Evolutionary conservation across 164 flowering plant genomes (phyloP).

Genomic region (Echeveria elegans): DNA sequence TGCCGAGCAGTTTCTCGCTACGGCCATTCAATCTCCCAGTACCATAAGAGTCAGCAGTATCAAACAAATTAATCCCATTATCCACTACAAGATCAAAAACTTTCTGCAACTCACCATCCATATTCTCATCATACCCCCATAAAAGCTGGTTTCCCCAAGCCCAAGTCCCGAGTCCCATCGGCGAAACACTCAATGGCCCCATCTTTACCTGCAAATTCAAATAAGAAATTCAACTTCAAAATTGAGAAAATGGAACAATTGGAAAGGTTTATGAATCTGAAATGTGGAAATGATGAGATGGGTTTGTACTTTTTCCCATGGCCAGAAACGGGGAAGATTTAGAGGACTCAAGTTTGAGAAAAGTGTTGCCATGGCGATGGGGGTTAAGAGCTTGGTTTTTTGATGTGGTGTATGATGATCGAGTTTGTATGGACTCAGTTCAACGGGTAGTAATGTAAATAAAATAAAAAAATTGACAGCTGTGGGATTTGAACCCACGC

Average conservation of each 20-base stretch:
- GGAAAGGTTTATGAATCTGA: background rate
- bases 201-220: conserved; percentile 46
- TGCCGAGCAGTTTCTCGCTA: conserved; percentile 91
- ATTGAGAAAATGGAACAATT: background rate
- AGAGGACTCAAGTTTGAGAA: conserved; percentile 12
- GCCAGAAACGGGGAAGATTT: conserved; percentile 48
- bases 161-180: conserved; percentile 98
- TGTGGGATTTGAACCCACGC: conserved; percentile 99
- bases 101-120: conserved; percentile 71
- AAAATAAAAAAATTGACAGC: conserved; percentile 36
- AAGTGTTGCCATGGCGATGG: background rate
- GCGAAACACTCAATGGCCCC: conserved; percentile 79
- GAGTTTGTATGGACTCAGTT: background rate
- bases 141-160: conserved; percentile 98
- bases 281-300: background rate
- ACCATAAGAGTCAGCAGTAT: conserved; percentile 96
- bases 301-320: conserved; percentile 50
- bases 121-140: conserved; percentile 83
- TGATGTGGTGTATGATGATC: background rate
- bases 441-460: background rate
- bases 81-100: conserved; percentile 66
- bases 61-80: conserved; percentile 80
- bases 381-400: too few species aligned
- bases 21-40: conserved; percentile 83
- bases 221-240: background rate